phyloP scores from a whole-genome alignment of 192 early-diverging fungal species.

The Backusella mclennaniae region DNA sequence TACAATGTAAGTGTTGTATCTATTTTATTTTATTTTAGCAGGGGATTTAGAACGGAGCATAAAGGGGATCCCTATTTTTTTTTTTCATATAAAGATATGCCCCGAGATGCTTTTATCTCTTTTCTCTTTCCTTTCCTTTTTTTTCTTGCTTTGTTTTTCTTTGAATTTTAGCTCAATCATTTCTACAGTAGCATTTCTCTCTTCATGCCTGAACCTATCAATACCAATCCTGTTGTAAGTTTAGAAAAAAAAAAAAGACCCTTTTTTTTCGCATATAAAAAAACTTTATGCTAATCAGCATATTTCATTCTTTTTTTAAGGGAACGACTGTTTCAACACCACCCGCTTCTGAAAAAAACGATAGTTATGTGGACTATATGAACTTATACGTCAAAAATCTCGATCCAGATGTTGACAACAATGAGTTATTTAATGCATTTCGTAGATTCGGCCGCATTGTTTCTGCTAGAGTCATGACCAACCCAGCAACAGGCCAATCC shows the following conservation, averaged over 20 bases:
- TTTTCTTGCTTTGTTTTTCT: not conserved
- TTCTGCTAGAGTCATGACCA: conserved; percentile 84
- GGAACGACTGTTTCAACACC: conserved; percentile 5
- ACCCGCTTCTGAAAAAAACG: conserved; percentile 8
- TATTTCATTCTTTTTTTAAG: not conserved
- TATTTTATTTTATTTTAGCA: conserved; percentile 1
- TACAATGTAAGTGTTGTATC: conserved; percentile 18
- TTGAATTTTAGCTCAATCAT: not conserved
- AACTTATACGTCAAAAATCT: conserved; percentile 98
- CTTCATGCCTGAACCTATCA: not conserved
- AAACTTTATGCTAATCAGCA: not conserved
- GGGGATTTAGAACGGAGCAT: conserved; percentile 2
- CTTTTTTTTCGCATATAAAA: conserved; percentile 7
- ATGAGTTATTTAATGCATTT: conserved; percentile 91
- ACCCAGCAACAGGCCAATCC: conserved; percentile 66
- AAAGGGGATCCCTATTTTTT: conserved; percentile 1
- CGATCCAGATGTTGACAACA: conserved; percentile 87
- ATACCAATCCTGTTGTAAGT: not conserved
- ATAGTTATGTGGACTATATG: conserved; percentile 42
- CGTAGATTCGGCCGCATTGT: conserved; percentile 85
- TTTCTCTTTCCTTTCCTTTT: not conserved
- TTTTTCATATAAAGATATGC: not conserved
- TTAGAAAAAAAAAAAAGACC: not conserved
- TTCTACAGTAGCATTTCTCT: not conserved
- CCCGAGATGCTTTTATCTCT: not conserved